Conservation (phyloP, 768 basidiomycete genomes). For the Phanerochaete carnosa region DNA sequence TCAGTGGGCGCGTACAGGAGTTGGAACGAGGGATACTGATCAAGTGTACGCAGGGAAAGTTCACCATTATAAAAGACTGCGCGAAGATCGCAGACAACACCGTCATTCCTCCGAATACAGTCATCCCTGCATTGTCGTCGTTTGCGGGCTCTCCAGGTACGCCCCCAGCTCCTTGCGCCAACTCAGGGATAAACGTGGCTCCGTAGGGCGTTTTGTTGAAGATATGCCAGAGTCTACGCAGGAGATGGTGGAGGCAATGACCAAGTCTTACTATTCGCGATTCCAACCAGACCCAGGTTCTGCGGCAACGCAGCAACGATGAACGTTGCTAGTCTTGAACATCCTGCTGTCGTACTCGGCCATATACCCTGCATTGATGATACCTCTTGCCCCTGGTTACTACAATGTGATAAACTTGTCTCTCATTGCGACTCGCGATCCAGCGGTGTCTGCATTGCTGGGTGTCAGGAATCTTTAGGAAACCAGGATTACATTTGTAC, state of each 20-base stretch:
- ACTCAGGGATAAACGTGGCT: not conserved
- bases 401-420: too few species aligned
- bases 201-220: conserved; percentile 64
- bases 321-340: not conserved
- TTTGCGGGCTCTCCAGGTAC: conserved; percentile 90
- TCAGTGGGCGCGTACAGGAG: conserved; percentile 26
- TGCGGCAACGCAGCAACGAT: not conserved
- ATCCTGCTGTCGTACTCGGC: not conserved
- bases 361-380: conserved; percentile 2
- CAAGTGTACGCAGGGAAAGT: conserved; percentile 68
- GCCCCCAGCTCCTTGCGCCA: conserved; percentile 12
- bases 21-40: not conserved
- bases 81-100: conserved; percentile 87
- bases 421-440: too few species aligned
- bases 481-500: not conserved
- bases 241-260: conserved; percentile 82
- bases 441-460: too few species aligned
- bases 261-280: conserved; percentile 81
- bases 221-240: conserved; percentile 93
- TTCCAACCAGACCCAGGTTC: conserved; percentile 39
- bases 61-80: conserved; percentile 95
- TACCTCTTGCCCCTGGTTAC: too few species aligned
- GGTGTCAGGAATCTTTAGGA: too few species aligned
- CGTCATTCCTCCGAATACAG: conserved; percentile 87
- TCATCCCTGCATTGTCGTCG: conserved; percentile 82